These are phyloP conservation scores for Phytophthora podocarpi DNA, from an alignment of 352 stramenopile species.

Conservation along the genomic window DNA sequence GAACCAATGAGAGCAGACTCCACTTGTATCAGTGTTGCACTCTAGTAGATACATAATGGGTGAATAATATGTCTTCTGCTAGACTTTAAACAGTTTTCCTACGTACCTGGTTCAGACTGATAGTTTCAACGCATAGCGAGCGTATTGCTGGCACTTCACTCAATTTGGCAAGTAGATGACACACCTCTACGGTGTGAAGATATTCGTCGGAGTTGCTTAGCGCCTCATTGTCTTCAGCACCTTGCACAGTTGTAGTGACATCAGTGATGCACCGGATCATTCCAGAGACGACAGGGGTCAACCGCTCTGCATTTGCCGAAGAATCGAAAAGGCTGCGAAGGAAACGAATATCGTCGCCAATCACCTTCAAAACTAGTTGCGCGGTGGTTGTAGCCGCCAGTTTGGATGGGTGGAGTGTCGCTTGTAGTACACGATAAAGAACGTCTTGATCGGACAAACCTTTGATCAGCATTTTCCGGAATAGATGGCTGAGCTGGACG, in stretches of 20 bases:
- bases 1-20: conserved; percentile 61
- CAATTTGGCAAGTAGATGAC: conserved; percentile 67
- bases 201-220: conserved; percentile 69
- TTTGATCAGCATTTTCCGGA: conserved; percentile 64
- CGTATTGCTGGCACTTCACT: conserved; percentile 52
- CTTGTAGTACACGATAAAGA: conserved; percentile 72
- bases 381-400: conserved; percentile 55
- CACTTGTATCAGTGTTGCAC: conserved; percentile 67
- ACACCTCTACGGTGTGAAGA: conserved; percentile 62
- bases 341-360: conserved; percentile 61
- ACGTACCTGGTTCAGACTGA: conserved; percentile 79
- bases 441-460: conserved; percentile 59
- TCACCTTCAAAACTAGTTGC: conserved; percentile 62
- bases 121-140: conserved; percentile 51
- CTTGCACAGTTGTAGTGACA: conserved; percentile 44
- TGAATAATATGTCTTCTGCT: background rate
- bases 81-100: background rate
- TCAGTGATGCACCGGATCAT: conserved; percentile 71
- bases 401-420: conserved; percentile 72
- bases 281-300: conserved; percentile 55
- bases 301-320: conserved; percentile 34
- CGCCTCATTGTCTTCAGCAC: conserved; percentile 43
- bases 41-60: conserved; percentile 34
- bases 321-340: conserved; percentile 57
- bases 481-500: conserved; percentile 56